Evolutionary conservation across 2,329 filamentous ascomycete genomes (phyloP), one percentile per base, ranked within the genome.

Genomic region (Bimuria novae-zelandiae): DNA sequence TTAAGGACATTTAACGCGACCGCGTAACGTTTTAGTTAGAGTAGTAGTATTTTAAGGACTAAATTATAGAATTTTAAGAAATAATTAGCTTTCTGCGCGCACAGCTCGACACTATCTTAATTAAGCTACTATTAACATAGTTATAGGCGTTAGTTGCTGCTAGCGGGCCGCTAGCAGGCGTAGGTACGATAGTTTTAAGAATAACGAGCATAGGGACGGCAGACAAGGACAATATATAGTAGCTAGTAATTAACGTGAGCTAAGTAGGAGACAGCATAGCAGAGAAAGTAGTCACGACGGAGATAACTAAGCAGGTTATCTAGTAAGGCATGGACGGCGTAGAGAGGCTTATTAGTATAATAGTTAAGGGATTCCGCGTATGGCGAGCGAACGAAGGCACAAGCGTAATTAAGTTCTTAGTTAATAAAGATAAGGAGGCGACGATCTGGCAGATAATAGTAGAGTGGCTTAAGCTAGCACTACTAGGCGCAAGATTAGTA

Each of bases 361-460:
- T 27, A 19, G 22, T 58, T 29, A 55, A 58, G 49, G 40, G 27
- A 30, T 52, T 57, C 27, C 43, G 36, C 4, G 51, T 57, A 32
- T 54, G 47, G 54, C 25, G 51, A 42, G 32, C 36, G 41, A 46
- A 57, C 46, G 30, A 56, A 16, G 42, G 33, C 33, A 37, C 51
- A n/a, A 59, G 50, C 47, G 51, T 57, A 22, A 59, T 59, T 36
- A 56, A 59, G 51, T 56, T 56, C 49, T 45, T 23, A 14, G 48
- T 57, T 8, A 51, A 57, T 37, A 55, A 55, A 37, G 49, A 58
- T 37, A 55, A n/a, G n/a, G n/a, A n/a, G n/a, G n/a, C n/a, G n/a
- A n/a, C n/a, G n/a, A n/a, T n/a, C n/a, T n/a, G n/a, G n/a, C n/a
- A n/a, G n/a, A n/a, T n/a, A n/a, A n/a, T n/a, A n/a, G n/a, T n/a